Base-by-base conservation (phyloP, 1,284 basidiomycete genomes). In the Irpex sp. region DNA sequence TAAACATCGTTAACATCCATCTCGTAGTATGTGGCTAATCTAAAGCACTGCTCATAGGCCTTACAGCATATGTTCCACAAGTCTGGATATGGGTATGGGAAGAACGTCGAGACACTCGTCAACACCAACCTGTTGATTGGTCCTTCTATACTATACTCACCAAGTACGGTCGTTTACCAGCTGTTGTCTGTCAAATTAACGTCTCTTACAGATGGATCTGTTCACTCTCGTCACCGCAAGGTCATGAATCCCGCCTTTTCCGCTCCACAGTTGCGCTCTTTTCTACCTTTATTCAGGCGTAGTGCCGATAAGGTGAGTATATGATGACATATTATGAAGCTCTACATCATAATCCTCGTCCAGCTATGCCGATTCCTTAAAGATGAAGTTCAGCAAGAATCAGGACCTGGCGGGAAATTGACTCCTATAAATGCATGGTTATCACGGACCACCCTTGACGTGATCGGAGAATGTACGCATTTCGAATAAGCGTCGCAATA, bases 161-260 rank as follows among this genome's bases (percentile, higher is more conserved):
- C 68, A 11, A 67, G 73, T 71, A 55, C 34, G 58, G 11, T 36
- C 40, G 26, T 58, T n/a, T 31, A 15, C 26, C 11, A 19, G 31
- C 26, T 11, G n/a, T 31, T 13, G 19, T 17, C 17, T 31, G 9
- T 9, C 26, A 34, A 55, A 17, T 21, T 13, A 34, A 15, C 34
- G 55, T n/a, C 26, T 7, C 21, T 38, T 19, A 5, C 54, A 62
- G 61, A 36, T 36, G 61, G 38, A 5, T 36, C 40, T 15, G 60
- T 59, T 34, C 73, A 74, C 64, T 66, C 68, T 47, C 66, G 72
- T 9, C 73, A 73, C 6, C 59, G 71, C 26, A 74, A 71, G 61
- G 66, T 72, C 26, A 72, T 75, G 66, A 72, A 69, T 57, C 73
- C 73, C 2, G 71, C 71, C 0, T 75, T 75, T 62, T 68, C 67